Percentiles rank a stretch among this genome's conserved stretches.
phyloP scores from a whole-genome alignment of 2,329 filamentous ascomycete genomes.

The Penicillium brasilianum region DNA sequence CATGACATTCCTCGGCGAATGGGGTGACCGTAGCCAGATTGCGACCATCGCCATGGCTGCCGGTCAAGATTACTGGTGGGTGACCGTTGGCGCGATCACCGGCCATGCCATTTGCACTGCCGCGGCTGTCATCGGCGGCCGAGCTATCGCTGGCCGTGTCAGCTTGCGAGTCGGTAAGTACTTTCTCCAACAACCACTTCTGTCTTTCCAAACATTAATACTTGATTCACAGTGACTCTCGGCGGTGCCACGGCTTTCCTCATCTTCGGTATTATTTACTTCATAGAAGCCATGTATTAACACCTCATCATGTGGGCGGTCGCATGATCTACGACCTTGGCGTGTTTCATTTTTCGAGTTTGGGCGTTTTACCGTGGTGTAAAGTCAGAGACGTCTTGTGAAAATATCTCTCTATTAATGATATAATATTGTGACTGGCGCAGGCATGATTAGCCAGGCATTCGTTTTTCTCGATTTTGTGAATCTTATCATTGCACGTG shows the following conservation, averaged over 20 bases:
- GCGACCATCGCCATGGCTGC: conserved; percentile 99
- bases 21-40: conserved; percentile 97
- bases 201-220: conserved; percentile 33
- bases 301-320: conserved; percentile 20
- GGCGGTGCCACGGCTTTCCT: conserved; percentile 91
- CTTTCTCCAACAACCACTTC: neutral
- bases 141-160: conserved; percentile 89
- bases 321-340: conserved; percentile 6
- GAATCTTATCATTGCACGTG: neutral
- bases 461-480: neutral
- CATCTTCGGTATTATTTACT: conserved; percentile 88
- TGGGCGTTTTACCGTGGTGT: conserved; percentile 16
- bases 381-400: conserved; percentile 21
- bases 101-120: conserved; percentile 91
- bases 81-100: conserved; percentile 82
- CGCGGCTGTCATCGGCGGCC: conserved; percentile 86
- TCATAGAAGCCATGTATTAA: conserved; percentile 75
- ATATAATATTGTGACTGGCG: conserved; percentile 18
- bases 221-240: conserved; percentile 71
- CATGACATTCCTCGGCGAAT: conserved; percentile 98
- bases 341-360: conserved; percentile 12
- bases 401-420: conserved; percentile 20
- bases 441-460: neutral
- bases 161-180: conserved; percentile 93
- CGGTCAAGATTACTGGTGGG: conserved; percentile 98